A percentile compares a stretch with the other conserved stretches of the same genome.
Conservation (phyloP, 2,329 filamentous ascomycete genomes). For the Zymoseptoria brevis region DNA sequence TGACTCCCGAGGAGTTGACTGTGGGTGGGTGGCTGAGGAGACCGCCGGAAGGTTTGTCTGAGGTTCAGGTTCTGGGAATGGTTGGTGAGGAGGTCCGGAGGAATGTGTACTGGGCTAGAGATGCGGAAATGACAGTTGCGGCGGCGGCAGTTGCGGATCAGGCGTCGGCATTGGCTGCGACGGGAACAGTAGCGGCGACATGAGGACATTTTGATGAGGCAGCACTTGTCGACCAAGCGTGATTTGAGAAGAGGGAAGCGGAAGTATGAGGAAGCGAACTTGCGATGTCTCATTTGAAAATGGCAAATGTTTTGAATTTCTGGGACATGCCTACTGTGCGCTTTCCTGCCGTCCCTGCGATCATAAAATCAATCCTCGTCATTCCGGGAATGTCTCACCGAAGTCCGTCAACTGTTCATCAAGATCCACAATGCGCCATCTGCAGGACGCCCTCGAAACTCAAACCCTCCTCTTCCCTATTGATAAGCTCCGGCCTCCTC, state of each 20-base stretch:
- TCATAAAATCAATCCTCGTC: not conserved
- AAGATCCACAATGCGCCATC: not conserved
- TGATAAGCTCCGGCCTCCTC: not conserved
- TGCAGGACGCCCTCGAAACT: not conserved
- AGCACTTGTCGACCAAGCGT: too few relatives aligned
- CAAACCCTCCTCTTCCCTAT: not conserved
- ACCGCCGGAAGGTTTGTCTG: not conserved
- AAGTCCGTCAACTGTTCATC: not conserved
- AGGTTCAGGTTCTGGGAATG: not conserved
- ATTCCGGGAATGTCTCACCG: not conserved
- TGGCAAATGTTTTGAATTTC: too few relatives aligned
- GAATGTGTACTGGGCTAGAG: not conserved
- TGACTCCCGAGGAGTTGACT: not conserved
- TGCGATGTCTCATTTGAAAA: too few relatives aligned
- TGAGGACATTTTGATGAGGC: too few relatives aligned
- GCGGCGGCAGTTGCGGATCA: too few relatives aligned
- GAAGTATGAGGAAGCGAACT: too few relatives aligned
- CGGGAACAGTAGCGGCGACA: too few relatives aligned
- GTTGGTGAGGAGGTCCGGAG: not conserved
- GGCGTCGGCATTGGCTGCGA: too few relatives aligned
- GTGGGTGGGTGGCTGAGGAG: not conserved
- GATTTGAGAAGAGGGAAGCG: too few relatives aligned
- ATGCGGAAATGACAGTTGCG: too few relatives aligned
- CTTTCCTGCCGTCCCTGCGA: not conserved
- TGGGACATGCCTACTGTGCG: too few relatives aligned